These are phyloP conservation scores for Rhodamnia rubescens DNA, from an alignment of 345 rosid genomes.

Conservation along the genomic window DNA sequence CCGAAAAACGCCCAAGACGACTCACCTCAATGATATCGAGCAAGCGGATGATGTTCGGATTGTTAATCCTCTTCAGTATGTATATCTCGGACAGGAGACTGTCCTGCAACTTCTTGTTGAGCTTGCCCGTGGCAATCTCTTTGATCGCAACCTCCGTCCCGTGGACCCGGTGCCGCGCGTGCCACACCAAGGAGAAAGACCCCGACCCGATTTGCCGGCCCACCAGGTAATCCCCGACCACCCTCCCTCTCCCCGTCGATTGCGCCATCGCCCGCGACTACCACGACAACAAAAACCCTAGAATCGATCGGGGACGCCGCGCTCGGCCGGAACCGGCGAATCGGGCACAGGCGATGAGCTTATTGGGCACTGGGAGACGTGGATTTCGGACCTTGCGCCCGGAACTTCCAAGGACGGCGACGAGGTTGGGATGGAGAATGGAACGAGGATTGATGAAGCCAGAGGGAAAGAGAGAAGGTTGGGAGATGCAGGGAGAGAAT, in stretches of 20 bases:
- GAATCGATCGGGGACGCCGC: not conserved
- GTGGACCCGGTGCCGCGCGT: constrained; percentile 76
- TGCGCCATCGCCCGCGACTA: constrained; percentile 43
- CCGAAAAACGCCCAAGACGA: not conserved
- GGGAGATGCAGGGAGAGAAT: not conserved
- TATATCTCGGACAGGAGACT: constrained; percentile 89
- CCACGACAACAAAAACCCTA: not conserved
- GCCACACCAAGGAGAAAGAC: constrained; percentile 96
- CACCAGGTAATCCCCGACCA: constrained; percentile 81
- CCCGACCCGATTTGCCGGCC: constrained; percentile 91
- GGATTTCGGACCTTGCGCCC: not conserved
- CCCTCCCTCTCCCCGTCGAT: constrained; percentile 44
- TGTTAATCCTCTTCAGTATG: constrained; percentile 57
- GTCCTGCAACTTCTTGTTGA: constrained; percentile 76
- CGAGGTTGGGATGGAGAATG: not conserved
- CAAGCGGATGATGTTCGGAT: constrained; percentile 81
- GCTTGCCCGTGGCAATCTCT: constrained; percentile 61
- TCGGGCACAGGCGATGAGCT: not conserved
- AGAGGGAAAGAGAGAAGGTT: not conserved
- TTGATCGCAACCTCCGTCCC: constrained; percentile 95
- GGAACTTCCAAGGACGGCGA: not conserved
- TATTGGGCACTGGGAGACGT: not conserved
- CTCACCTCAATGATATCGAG: constrained; percentile 83
- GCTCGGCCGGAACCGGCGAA: not conserved
- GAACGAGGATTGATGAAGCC: not conserved